phyloP scores from a whole-genome alignment of 768 basidiomycete genomes.

The Rossbeevera mucosa region DNA sequence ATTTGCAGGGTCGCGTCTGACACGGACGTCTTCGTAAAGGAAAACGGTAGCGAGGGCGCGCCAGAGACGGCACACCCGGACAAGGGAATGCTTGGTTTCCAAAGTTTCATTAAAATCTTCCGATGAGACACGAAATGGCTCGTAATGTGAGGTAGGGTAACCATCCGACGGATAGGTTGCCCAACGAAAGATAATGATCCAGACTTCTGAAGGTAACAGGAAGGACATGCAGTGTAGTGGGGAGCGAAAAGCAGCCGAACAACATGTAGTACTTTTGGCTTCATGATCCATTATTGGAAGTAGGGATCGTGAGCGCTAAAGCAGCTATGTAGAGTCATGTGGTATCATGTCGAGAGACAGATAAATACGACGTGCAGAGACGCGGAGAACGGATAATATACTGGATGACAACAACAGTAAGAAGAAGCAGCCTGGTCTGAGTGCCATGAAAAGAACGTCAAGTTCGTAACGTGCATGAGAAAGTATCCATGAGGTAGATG shows the following conservation, averaged over 20 bases:
- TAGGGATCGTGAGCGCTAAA: conserved; percentile 7
- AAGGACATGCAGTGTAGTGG: neutral
- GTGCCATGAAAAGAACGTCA: conserved; percentile 31
- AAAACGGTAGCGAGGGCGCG: conserved; percentile 40
- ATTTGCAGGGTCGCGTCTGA: conserved; percentile 30
- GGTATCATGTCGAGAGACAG: conserved; percentile 29
- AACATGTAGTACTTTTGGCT: neutral
- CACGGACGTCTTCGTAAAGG: conserved; percentile 51
- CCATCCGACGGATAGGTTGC: conserved; percentile 31
- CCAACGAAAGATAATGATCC: conserved; percentile 49
- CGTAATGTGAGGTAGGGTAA: conserved; percentile 33
- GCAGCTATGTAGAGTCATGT: conserved; percentile 18
- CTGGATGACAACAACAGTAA: conserved; percentile 24
- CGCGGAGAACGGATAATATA: conserved; percentile 30
- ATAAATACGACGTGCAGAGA: conserved; percentile 25
- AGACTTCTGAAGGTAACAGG: conserved; percentile 49
- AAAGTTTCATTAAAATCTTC: conserved; percentile 30
- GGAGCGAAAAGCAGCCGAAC: neutral
- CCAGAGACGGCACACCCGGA: conserved; percentile 58
- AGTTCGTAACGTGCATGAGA: conserved; percentile 26
- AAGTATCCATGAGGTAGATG: conserved; percentile 23
- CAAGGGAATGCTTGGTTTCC: conserved; percentile 38
- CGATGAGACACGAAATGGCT: conserved; percentile 43
- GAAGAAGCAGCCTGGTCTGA: conserved; percentile 14
- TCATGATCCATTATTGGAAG: neutral